A percentile compares a stretch with the other conserved stretches of the same genome.
Conservation (phyloP, 2,329 filamentous ascomycete species). For the Cladosporium sp. region DNA sequence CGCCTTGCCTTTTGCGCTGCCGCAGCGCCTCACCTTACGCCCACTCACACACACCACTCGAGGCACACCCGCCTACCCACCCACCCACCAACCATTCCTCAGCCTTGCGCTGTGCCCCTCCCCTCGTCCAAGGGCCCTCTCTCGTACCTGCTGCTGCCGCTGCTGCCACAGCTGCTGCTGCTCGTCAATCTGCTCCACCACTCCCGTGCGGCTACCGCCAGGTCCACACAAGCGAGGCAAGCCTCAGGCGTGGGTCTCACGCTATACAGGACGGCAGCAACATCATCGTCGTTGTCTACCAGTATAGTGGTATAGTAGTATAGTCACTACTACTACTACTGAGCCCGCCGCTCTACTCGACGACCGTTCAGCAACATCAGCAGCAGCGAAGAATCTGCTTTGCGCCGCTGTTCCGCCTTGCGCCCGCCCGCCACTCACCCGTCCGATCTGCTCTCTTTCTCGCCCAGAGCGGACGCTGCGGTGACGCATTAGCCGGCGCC, state of each 20-base stretch:
- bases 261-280: not conserved
- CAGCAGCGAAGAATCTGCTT: not conserved
- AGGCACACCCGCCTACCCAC: not conserved
- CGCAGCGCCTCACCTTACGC: not conserved
- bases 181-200: constrained; percentile 3
- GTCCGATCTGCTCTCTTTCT: not conserved
- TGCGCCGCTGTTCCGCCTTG: not conserved
- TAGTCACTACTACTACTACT: no score
- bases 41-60: not conserved
- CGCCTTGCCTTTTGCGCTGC: constrained; percentile 3
- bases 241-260: constrained; percentile 6
- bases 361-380: no score
- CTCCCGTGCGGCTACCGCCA: constrained; percentile 9
- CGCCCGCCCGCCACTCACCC: not conserved
- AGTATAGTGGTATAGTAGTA: no score
- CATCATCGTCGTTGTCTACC: not conserved
- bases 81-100: not conserved
- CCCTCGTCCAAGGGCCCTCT: no score
- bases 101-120: constrained; percentile 10
- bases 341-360: not conserved
- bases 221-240: constrained; percentile 9
- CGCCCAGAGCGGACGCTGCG: not conserved
- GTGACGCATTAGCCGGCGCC: not conserved
- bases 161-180: no score
- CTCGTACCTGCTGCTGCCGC: constrained; percentile 11